These are phyloP conservation scores for Linderniella brevidens DNA, from an alignment of 257 asterid species.

Conservation along the genomic window DNA sequence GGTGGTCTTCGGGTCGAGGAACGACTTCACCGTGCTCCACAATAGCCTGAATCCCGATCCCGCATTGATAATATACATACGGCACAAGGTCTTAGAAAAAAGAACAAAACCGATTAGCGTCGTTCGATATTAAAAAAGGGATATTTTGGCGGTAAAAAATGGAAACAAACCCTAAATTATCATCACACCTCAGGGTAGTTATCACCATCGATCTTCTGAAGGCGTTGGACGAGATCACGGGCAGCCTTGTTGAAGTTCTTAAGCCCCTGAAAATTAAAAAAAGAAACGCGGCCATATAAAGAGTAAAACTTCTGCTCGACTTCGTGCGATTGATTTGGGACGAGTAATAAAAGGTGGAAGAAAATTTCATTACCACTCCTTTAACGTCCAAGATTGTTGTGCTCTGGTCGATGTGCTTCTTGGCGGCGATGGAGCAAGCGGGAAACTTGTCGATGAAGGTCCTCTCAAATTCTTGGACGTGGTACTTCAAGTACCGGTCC, in stretches of 20 bases:
- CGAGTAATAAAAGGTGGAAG: background rate
- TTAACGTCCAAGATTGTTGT: slow-evolving; percentile 94
- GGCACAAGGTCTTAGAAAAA: slow-evolving; percentile 47
- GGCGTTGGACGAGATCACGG: slow-evolving; percentile 72
- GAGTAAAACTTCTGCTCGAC: background rate
- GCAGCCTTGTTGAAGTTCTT: slow-evolving; percentile 80
- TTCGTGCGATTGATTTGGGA: no score
- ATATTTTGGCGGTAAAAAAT: background rate
- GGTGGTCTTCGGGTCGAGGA: slow-evolving; percentile 96
- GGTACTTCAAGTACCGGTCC: slow-evolving; percentile 79
- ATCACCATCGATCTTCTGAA: slow-evolving; percentile 86
- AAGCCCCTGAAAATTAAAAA: slow-evolving; percentile 57
- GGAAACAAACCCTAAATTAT: background rate
- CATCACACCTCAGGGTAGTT: slow-evolving; percentile 76
- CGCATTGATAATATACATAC: slow-evolving; percentile 93
- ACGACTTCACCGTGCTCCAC: slow-evolving; percentile 92
- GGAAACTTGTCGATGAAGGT: slow-evolving; percentile 72
- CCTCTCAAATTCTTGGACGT: slow-evolving; percentile 89
- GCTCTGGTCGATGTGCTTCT: slow-evolving; percentile 84
- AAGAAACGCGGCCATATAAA: slow-evolving; percentile 1
- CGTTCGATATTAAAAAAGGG: background rate
- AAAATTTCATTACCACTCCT: slow-evolving; percentile 57
- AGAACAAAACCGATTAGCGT: background rate
- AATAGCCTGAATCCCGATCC: slow-evolving; percentile 94
- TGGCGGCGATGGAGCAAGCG: slow-evolving; percentile 84